Evolutionary conservation across 768 basidiomycete genomes (phyloP), one percentile per base, ranked within the genome.

Genomic region (Suillus decipiens): DNA sequence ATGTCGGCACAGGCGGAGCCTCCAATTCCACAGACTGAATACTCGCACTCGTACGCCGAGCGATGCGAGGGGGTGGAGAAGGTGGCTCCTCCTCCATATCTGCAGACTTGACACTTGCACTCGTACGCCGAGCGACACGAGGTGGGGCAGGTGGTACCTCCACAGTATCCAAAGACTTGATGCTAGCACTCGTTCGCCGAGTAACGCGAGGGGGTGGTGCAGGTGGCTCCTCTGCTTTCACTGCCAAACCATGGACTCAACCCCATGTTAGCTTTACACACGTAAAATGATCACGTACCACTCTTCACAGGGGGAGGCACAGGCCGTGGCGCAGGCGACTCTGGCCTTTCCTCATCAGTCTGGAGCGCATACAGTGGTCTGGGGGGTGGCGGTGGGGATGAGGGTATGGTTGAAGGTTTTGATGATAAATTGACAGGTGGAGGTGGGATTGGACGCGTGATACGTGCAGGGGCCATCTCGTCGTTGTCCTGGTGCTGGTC

Each of bases 391-490:
- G 69, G 43, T 5, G 73, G 67, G 1, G 68, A 67, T 1, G 62
- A 45, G 3, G 70, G 67, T 7, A 67, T 53, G 0, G 64, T 58
- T 4, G 34, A 48, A 31, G 71, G 69, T 42, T 67, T 70, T 10
- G 75, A 69, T n/a, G 55, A 43, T 33, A 72, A 36, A 57, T 69
- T 71, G 28, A 71, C 71, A 0, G 78, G 78, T 22, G 78, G 75
- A 0, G 76, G 71, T 0, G 75, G 79, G 58, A 73, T 66, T 0
- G 71, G 70, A 58, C 72, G 73, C 15, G 67, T 72, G 33, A 75
- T 68, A 54, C 72, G 77, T 8, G 77, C 70, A 3, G 75, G 72
- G 3, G 71, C 69, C 67, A 74, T 68, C 54, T 73, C 70, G 63
- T 67, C 67, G 59, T 71, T 71, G 45, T 66, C 68, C 24, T 62